phyloP scores from a whole-genome alignment of 2,329 filamentous ascomycete genomes.

The Grosmannia clavigera region DNA sequence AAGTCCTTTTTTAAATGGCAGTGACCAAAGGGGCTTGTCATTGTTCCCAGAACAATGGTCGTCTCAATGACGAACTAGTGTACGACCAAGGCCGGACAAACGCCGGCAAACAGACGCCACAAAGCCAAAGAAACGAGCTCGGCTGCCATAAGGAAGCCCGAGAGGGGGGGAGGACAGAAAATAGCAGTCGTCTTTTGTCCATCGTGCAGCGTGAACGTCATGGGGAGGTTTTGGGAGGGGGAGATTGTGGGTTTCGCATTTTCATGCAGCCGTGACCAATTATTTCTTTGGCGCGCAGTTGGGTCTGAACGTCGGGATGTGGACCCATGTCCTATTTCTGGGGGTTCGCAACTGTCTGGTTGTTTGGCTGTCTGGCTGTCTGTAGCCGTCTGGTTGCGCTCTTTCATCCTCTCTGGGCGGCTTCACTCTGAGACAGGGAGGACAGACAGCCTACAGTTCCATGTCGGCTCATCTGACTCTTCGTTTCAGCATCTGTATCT shows the following conservation, averaged over 20 bases:
- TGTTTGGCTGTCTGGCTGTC: neutral
- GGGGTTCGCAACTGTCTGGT: neutral
- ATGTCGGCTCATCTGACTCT: neutral
- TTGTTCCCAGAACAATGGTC: neutral
- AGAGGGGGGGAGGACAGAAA: neutral
- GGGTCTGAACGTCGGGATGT: neutral
- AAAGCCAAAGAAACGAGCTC: neutral
- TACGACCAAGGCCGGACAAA: neutral
- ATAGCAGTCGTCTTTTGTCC: neutral
- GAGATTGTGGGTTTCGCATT: conserved; percentile 9
- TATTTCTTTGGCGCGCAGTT: conserved; percentile 9
- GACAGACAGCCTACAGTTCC: neutral
- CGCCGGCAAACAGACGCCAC: neutral
- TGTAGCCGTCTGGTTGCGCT: neutral
- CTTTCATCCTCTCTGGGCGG: neutral
- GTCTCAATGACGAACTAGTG: neutral
- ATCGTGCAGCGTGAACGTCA: neutral
- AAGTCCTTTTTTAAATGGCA: neutral
- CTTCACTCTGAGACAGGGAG: neutral
- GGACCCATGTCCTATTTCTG: neutral
- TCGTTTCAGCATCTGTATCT: neutral
- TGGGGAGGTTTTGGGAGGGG: neutral
- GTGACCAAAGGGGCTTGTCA: neutral
- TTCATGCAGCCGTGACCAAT: conserved; percentile 9
- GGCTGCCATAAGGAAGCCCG: neutral